Evolutionary conservation across 441 rosid species (phyloP).

Genomic region (Kokia cookei): DNA sequence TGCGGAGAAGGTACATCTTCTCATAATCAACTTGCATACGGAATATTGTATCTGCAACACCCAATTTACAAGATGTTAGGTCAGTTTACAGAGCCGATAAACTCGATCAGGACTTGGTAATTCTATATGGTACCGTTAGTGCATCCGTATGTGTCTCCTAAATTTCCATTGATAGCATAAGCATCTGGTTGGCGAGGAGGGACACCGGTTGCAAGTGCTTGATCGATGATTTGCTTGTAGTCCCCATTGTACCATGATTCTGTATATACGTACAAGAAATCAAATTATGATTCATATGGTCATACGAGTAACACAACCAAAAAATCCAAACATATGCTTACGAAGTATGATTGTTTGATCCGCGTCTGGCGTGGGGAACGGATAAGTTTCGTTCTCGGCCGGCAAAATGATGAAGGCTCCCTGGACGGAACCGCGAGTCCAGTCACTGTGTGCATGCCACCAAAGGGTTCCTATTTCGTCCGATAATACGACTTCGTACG

Average conservation of each 20-base stretch:
- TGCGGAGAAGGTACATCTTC: constrained; percentile 21
- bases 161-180: constrained; percentile 37
- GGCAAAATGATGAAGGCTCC: constrained; percentile 55
- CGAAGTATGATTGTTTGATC: constrained; percentile 12
- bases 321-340: neutral
- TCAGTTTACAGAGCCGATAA: neutral
- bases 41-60: neutral
- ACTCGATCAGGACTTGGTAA: neutral
- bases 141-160: constrained; percentile 31
- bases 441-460: constrained; percentile 77
- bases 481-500: constrained; percentile 35
- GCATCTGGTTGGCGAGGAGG: constrained; percentile 35
- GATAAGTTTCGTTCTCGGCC: constrained; percentile 18
- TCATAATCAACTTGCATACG: constrained; percentile 10
- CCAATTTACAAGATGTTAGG: neutral
- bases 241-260: constrained; percentile 42
- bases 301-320: neutral
- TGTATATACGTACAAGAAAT: constrained; percentile 24
- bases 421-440: constrained; percentile 52
- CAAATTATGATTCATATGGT: neutral
- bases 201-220: constrained; percentile 10
- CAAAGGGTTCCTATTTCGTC: constrained; percentile 54
- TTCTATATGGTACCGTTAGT: constrained; percentile 10
- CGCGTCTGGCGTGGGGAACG: constrained; percentile 40
- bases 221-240: constrained; percentile 11